phyloP scores from a whole-genome alignment of 148 eudicot genomes.

The Pharnaceum exiguum region DNA sequence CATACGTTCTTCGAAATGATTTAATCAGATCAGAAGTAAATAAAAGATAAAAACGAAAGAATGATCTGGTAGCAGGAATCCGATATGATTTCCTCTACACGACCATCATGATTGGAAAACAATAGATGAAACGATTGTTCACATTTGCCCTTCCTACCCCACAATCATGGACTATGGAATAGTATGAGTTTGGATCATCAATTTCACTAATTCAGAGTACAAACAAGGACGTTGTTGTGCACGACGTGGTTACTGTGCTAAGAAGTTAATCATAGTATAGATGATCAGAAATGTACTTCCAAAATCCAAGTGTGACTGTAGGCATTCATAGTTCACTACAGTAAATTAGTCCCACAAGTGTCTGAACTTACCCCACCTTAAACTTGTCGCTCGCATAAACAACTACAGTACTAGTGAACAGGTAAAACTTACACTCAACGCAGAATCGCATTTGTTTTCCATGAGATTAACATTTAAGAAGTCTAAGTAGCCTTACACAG shows the following conservation, averaged over 20 bases:
- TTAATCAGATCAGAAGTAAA: background rate
- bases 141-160: background rate
- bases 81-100: background rate
- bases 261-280: background rate
- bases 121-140: slow-evolving; percentile 2
- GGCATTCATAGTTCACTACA: too few relatives aligned
- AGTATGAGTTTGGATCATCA: background rate
- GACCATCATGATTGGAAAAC: slow-evolving; percentile 19
- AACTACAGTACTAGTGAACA: too few relatives aligned
- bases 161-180: slow-evolving; percentile 4
- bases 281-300: background rate
- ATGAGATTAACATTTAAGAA: too few relatives aligned
- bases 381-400: too few relatives aligned
- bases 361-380: too few relatives aligned
- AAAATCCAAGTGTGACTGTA: too few relatives aligned
- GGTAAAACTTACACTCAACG: too few relatives aligned
- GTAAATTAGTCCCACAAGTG: too few relatives aligned
- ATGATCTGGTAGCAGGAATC: slow-evolving; percentile 6
- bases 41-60: background rate
- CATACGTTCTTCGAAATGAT: background rate
- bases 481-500: too few relatives aligned
- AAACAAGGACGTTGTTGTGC: background rate
- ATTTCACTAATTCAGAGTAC: too few relatives aligned
- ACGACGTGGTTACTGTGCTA: background rate
- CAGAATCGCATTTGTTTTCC: too few relatives aligned